Evolutionary conservation across 352 stramenopile species (phyloP).

Genomic region (Globisporangium barbulae): DNA sequence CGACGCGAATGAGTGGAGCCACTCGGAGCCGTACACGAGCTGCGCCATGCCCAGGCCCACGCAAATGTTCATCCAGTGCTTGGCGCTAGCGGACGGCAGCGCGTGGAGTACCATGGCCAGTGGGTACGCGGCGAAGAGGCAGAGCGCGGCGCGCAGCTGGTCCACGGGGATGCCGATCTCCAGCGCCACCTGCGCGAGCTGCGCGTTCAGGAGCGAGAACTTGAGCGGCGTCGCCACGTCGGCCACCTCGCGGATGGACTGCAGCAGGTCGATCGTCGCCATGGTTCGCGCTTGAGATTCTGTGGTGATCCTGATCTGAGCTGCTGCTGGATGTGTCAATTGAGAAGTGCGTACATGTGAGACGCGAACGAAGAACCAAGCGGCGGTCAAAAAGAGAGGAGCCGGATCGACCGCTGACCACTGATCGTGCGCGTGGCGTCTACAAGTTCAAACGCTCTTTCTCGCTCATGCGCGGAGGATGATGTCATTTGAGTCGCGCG

Average conservation of each 20-base stretch:
- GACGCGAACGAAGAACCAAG: not conserved
- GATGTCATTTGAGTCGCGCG: slow-evolving; percentile 3
- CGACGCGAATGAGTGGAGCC: slow-evolving; percentile 95
- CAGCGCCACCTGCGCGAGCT: slow-evolving; percentile 34
- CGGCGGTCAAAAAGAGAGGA: not conserved
- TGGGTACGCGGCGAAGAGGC: slow-evolving; percentile 92
- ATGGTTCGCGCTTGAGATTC: not conserved
- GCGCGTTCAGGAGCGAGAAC: slow-evolving; percentile 46
- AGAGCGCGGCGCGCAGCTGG: slow-evolving; percentile 81
- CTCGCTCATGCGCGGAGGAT: not conserved
- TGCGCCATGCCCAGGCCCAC: slow-evolving; percentile 93
- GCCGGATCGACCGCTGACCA: not conserved
- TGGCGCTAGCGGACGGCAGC: slow-evolving; percentile 76
- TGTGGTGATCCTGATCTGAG: not conserved
- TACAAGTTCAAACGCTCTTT: not conserved
- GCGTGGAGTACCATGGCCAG: slow-evolving; percentile 87
- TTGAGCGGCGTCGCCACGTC: slow-evolving; percentile 43
- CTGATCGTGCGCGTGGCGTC: not conserved
- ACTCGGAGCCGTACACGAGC: slow-evolving; percentile 90
- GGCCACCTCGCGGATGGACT: slow-evolving; percentile 18
- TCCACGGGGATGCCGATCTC: slow-evolving; percentile 44
- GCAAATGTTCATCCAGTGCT: slow-evolving; percentile 91
- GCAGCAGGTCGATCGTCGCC: slow-evolving; percentile 2
- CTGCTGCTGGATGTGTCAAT: not conserved
- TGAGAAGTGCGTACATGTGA: not conserved